Percentiles rank a stretch among this genome's conserved stretches.
phyloP scores from a whole-genome alignment of 2,329 filamentous ascomycete species.

The Trichophyton mentagrophytes region DNA sequence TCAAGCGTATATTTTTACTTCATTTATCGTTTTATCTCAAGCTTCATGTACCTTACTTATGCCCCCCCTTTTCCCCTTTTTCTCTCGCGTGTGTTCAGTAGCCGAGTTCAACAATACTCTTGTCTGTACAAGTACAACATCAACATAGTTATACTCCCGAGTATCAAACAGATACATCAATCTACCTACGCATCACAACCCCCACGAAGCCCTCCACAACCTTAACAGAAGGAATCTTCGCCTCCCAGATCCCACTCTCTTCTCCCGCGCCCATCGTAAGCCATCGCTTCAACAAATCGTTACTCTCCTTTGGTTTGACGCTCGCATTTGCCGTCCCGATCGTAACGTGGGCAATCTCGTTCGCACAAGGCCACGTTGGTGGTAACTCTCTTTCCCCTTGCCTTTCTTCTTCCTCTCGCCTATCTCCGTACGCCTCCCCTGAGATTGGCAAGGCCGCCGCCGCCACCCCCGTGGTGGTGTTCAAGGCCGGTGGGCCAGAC shows the following conservation, averaged over 20 bases:
- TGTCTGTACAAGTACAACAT: too few species aligned
- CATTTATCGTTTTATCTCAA: neutral
- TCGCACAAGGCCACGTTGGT: slow-evolving; percentile 52
- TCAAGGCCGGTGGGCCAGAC: slow-evolving; percentile 31
- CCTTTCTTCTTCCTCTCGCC: too few species aligned
- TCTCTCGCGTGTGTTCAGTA: neutral
- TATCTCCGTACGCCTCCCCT: neutral
- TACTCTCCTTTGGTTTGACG: slow-evolving; percentile 91
- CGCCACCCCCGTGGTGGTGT: neutral
- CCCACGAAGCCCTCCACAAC: slow-evolving; percentile 45
- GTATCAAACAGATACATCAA: neutral
- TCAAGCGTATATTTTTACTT: neutral
- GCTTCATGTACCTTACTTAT: neutral
- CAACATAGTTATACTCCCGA: neutral
- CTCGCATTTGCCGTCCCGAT: slow-evolving; percentile 61
- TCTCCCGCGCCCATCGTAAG: slow-evolving; percentile 44
- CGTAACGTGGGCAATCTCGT: slow-evolving; percentile 74
- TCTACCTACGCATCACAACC: slow-evolving; percentile 32
- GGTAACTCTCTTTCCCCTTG: neutral
- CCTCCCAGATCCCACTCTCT: slow-evolving; percentile 43
- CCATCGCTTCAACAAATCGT: slow-evolving; percentile 68
- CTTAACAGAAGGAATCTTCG: slow-evolving; percentile 41
- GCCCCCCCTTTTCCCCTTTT: neutral
- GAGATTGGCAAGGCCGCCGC: neutral
- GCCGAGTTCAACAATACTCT: neutral